Evolutionary conservation across 495 filamentous ascomycete species (phyloP), one percentile per base, ranked within the genome.

Genomic region (Aspergillus asperescens): DNA sequence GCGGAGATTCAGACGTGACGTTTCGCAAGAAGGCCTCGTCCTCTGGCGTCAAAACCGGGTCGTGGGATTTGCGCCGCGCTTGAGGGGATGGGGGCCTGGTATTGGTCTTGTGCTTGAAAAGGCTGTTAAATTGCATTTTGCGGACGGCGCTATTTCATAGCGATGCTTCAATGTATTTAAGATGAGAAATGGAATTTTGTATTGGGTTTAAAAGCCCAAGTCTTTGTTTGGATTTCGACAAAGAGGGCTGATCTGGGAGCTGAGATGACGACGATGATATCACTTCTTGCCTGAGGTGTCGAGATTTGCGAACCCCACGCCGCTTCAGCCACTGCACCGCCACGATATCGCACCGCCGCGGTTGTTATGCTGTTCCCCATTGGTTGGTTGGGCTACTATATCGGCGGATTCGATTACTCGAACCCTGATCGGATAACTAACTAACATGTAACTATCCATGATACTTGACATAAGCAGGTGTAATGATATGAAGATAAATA

Each of bases 21-120:
- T 69, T 71, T 10, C 68, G 70, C 16, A 84, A 59, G 55, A 81
- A 83, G 19, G 69, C 67, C 59, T 83, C 81, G 44, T 84, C 81
- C 50, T 77, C 75, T 18, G 73, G 60, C 7, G 68, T 77, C 8
- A 84, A 58, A 9, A 83, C 73, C 8, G 77, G 80, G 27, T 73
- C 66, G 9, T 72, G 69, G 13, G 66, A 49, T n/a, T 58, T 65
- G 58, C 65, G 56, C 49, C 61, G 56, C 16, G 66, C 62, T 31
- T 62, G 53, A 15, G 39, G 1, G 23, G 39, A 1, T 10, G 39
- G 13, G 20, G 38, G 18, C 7, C n/a, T 42, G 39, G 2, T 25
- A 24, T 32, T 47, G 28, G 44, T 23, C 45, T 67, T 56, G 62
- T 62, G 60, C 61, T 70, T 59, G 19, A 80, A 58, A 42, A 75